A percentile compares a stretch with the other conserved stretches of the same genome.
phyloP scores from a whole-genome alignment of 306 rosid genomes.

The Phaseolus lunatus region DNA sequence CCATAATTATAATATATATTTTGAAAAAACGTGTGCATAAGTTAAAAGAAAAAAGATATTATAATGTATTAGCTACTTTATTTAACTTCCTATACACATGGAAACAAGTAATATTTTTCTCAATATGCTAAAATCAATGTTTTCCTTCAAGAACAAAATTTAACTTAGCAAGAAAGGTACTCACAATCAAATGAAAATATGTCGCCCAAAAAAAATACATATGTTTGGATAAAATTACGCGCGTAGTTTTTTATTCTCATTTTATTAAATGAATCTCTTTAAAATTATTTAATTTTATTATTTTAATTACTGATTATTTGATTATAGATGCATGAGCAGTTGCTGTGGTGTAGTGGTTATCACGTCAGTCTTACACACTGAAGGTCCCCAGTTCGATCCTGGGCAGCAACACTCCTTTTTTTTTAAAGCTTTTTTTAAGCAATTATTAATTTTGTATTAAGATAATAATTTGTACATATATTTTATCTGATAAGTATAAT shows the following conservation, averaged over 20 bases:
- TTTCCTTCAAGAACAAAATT: neutral
- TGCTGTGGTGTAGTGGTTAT: slow-evolving; percentile 64
- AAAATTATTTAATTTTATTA: neutral
- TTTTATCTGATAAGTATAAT: too few species aligned
- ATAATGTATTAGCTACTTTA: neutral
- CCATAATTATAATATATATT: too few species aligned
- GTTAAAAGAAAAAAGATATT: too few species aligned
- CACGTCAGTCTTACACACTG: slow-evolving; percentile 58
- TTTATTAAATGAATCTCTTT: neutral
- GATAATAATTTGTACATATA: too few species aligned
- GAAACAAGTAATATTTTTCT: neutral
- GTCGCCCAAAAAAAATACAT: neutral
- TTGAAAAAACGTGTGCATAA: too few species aligned
- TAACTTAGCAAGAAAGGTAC: neutral
- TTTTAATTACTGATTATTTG: neutral
- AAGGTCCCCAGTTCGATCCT: slow-evolving; percentile 60
- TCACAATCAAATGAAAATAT: neutral
- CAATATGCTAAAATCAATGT: neutral
- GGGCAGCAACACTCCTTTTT: slow-evolving; percentile 45
- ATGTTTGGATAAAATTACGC: neutral
- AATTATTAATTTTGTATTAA: too few species aligned
- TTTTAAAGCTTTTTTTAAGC: too few species aligned
- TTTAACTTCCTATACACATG: neutral
- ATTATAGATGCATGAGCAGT: too few species aligned
- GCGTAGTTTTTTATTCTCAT: too few species aligned